Base-by-base conservation (phyloP, 805 yeast genomes). In the Candida dajiaensis region DNA sequence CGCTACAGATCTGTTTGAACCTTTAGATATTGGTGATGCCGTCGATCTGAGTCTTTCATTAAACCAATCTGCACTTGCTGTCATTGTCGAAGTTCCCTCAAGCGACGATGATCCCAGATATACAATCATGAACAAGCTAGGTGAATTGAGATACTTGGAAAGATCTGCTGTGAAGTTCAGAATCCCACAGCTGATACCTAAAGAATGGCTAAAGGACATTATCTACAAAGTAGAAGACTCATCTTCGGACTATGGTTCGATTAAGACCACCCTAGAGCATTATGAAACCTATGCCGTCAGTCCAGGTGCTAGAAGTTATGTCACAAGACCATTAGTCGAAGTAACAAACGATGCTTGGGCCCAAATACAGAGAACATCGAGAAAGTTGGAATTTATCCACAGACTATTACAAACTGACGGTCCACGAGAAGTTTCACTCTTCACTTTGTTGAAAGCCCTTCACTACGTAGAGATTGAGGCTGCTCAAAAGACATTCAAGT, bases 81-180 rank as follows among this genome's bases (percentile, higher is more conserved):
- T 83, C 42, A 72, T 85, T 29, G 80, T 74, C 1, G 75, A 71
- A 22, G 62, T 77, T 22, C 90, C 90, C 0, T 52, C 58, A 6
- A 59, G 66, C 6, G 58, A 75, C 2, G 66, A 67, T 16, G 82
- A 80, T 40, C 76, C 78, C 22, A 64, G 81, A 28, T 83, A 77
- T 53, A 76, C 86, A 0, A 72, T 81, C 49, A 67, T 80, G 42
- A 74, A 76, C 45, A 69, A 72, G 26, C 73, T 73, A 47, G 94
- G 94, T 10, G 78, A 73, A 40, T 62, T 85, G 15, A 54, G 66
- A 2, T 82, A 74, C 63, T 70, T 70, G 1, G 66, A 75, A 12
- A 74, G 71, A 46, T 60, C 67, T 18, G 61, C 64, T 15, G 71
- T 83, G 44, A 66, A 68, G 33, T 55, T 77, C 26, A 67, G 88